Evolutionary conservation across 805 yeast species (phyloP), one percentile per base, ranked within the genome.

Genomic region (Schizosaccharomyces lindneri): DNA sequence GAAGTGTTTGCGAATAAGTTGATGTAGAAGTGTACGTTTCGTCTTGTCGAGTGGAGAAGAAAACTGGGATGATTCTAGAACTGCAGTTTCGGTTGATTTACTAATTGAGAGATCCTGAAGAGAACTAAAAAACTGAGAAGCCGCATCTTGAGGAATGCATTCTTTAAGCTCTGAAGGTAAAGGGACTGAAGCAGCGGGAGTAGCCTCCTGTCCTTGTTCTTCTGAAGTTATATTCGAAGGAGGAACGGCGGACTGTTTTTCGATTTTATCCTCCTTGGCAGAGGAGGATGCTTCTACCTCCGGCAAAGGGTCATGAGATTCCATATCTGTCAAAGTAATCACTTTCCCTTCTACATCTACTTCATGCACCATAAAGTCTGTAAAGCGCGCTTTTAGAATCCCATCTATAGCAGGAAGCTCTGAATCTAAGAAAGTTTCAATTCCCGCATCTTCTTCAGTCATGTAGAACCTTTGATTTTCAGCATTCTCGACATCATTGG

Each of bases 291-390:
- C 72, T 70, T 65, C 72, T 73, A 66, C 74, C 79, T 65, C 71
- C 69, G 67, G 75, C 76, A 29, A 4, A 81, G 70, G 76, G 77
- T 61, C 57, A 11, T 31, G 43, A 24, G 62, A 60, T 7, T 72
- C 72, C 76, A 62, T 75, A 70, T 59, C 76, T 75, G 97, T 96
- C 62, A 81, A 79, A 70, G 83, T 89, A 13, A 89, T 78, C 1
- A 88, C 95, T 1, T 79, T 72, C 0, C 86, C 94, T 27, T 79
- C 73, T 39, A 72, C 66, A 64, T 77, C 84, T 62, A 93, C 84
- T 71, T 93, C 99, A 71, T 88, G 87, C 57, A 93, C 99, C 69
- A 87, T 77, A 70, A 93, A 93, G 70, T 93, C 99, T 13, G 95
- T 83, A 72, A 39, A 57, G 21, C 60, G 21, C 11, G 60, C 60